These are phyloP conservation scores for Geum urbanum DNA, from an alignment of 306 rosid species.

Conservation along the genomic window DNA sequence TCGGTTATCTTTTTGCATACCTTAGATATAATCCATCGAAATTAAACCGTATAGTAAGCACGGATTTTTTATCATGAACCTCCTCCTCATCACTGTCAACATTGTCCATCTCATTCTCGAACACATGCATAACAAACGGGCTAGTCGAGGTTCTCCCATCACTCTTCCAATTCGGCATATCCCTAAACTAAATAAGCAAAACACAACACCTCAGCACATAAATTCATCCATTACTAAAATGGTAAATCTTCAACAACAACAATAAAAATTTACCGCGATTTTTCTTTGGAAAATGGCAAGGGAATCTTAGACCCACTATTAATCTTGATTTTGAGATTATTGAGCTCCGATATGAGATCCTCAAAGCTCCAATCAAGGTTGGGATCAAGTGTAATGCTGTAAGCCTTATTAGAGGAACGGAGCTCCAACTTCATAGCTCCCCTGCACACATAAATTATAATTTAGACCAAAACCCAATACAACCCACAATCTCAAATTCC, in stretches of 20 bases:
- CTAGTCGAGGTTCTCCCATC: slow-evolving; percentile 29
- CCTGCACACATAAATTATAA: slow-evolving; percentile 34
- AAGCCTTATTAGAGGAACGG: slow-evolving; percentile 35
- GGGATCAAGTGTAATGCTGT: slow-evolving; percentile 52
- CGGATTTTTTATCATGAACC: slow-evolving; percentile 22
- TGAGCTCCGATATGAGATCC: slow-evolving; percentile 55
- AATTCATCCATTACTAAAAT: not conserved
- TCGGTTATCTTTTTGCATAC: slow-evolving; percentile 21
- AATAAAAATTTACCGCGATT: slow-evolving; percentile 41
- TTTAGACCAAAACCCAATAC: too few relatives aligned
- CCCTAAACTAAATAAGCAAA: slow-evolving; percentile 13
- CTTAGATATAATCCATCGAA: slow-evolving; percentile 58
- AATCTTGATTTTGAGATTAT: slow-evolving; percentile 53
- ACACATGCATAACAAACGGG: slow-evolving; percentile 53
- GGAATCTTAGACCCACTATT: slow-evolving; percentile 35
- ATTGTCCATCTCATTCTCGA: slow-evolving; percentile 51
- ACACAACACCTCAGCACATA: not conserved
- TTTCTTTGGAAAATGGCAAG: slow-evolving; percentile 33
- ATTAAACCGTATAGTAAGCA: slow-evolving; percentile 38
- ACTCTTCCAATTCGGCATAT: slow-evolving; percentile 26
- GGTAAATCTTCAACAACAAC: slow-evolving; percentile 16
- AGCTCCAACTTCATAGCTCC: slow-evolving; percentile 53
- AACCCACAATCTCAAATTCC: too few relatives aligned
- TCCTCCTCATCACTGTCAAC: slow-evolving; percentile 41
- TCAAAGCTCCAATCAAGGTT: slow-evolving; percentile 75